Evolutionary conservation across 192 early-diverging fungal genomes (phyloP).

Genomic region (Podila minutissima): DNA sequence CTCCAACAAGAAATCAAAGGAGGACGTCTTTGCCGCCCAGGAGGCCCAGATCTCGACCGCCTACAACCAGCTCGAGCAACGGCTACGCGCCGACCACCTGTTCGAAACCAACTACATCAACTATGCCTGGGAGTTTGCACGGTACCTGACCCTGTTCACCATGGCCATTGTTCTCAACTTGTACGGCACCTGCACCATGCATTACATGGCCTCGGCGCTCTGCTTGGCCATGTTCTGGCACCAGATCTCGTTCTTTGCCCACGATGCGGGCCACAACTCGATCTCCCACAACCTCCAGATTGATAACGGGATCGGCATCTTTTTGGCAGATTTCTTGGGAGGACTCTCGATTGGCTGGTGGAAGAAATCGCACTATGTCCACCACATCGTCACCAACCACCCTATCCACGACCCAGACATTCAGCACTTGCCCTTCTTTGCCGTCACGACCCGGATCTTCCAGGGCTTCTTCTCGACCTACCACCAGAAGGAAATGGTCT

Average conservation of each 20-base stretch:
- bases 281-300: conserved; percentile 79
- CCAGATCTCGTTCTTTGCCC: conserved; percentile 92
- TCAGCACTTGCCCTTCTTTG: conserved; percentile 97
- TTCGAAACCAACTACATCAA: conserved; percentile 69
- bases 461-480: conserved; percentile 89
- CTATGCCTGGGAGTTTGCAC: conserved; percentile 61
- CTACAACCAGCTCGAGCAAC: conserved; percentile 73
- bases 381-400: conserved; percentile 96
- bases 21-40: conserved; percentile 35
- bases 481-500: conserved; percentile 83
- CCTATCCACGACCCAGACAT: conserved; percentile 97
- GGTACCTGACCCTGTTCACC: conserved; percentile 59
- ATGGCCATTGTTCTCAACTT: conserved; percentile 55
- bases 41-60: conserved; percentile 27
- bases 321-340: conserved; percentile 82
- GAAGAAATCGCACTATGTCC: conserved; percentile 97
- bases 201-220: conserved; percentile 65
- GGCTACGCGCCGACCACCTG: conserved; percentile 69
- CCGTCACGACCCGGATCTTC: conserved; percentile 83
- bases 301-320: conserved; percentile 86
- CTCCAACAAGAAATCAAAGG: conserved; percentile 18
- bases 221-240: conserved; percentile 84
- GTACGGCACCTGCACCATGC: conserved; percentile 58
- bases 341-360: conserved; percentile 96
- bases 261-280: conserved; percentile 97